These are phyloP conservation scores for Talaromyces sp. DNA, from an alignment of 2,329 filamentous ascomycete genomes.

Conservation along the genomic window DNA sequence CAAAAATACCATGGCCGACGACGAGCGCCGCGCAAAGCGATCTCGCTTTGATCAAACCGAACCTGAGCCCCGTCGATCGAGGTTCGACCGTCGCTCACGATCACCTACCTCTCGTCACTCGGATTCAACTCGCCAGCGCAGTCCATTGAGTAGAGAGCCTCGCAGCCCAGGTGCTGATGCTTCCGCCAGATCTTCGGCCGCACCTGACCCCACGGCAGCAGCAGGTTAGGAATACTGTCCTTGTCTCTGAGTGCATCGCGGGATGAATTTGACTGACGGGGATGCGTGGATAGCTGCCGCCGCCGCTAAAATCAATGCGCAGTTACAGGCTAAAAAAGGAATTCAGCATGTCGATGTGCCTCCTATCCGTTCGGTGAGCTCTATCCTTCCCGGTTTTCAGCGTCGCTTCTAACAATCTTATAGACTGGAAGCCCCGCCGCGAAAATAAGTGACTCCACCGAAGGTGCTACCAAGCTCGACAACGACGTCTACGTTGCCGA, in stretches of 20 bases:
- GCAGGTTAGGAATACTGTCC: conserved; percentile 58
- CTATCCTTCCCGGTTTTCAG: background rate
- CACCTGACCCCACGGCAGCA: conserved; percentile 69
- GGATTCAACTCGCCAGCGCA: conserved; percentile 73
- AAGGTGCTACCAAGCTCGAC: conserved; percentile 61
- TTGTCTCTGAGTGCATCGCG: conserved; percentile 7
- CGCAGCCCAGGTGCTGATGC: conserved; percentile 46
- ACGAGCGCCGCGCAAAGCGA: conserved; percentile 72
- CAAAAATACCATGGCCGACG: conserved; percentile 64
- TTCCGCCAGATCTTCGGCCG: conserved; percentile 28
- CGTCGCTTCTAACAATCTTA: conserved; percentile 11
- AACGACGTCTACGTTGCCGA: conserved; percentile 91
- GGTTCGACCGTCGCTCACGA: conserved; percentile 89
- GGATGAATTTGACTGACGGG: background rate
- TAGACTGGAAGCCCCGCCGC: conserved; percentile 50
- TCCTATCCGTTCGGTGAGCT: conserved; percentile 64
- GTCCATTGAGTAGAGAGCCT: conserved; percentile 61
- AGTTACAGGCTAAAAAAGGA: conserved; percentile 79
- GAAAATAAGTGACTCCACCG: conserved; percentile 53
- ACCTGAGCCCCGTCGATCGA: conserved; percentile 72
- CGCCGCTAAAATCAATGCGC: conserved; percentile 80
- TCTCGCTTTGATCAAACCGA: conserved; percentile 94
- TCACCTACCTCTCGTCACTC: conserved; percentile 68
- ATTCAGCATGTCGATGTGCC: conserved; percentile 88
- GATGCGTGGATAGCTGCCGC: conserved; percentile 64